phyloP scores from a whole-genome alignment of 2,329 filamentous ascomycete species.

The Cytospora piceae region DNA sequence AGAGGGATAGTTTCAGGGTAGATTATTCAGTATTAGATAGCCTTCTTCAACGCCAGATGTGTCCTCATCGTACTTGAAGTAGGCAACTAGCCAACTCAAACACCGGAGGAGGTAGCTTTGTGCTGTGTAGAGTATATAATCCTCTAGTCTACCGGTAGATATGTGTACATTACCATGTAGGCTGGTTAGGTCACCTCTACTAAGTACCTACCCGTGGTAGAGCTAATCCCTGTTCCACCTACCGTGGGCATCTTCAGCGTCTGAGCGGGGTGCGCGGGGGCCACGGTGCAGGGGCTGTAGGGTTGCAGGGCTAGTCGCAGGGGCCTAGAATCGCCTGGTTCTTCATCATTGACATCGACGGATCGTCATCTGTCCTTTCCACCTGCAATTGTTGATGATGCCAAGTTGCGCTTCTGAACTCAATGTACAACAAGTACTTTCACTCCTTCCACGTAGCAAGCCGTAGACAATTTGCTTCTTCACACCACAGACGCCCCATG shows the following conservation, averaged over 20 bases:
- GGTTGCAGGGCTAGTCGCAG: background rate
- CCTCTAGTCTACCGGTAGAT: no score
- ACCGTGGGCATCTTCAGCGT: background rate
- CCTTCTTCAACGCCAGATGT: background rate
- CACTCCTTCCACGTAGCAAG: background rate
- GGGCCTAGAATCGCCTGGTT: constrained; percentile 7
- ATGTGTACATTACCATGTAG: no score
- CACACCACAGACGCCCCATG: background rate
- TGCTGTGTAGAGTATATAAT: no score
- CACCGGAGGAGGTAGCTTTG: no score
- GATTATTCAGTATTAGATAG: background rate
- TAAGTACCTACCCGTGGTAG: no score
- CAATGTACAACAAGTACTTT: background rate
- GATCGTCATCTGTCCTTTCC: constrained; percentile 28
- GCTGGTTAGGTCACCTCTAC: no score
- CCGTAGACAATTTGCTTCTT: background rate
- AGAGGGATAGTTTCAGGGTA: background rate
- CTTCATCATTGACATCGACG: background rate
- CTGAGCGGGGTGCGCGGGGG: background rate
- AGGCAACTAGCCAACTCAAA: background rate
- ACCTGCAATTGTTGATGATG: background rate
- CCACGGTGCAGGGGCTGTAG: background rate
- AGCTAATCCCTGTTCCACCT: background rate
- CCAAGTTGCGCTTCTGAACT: background rate
- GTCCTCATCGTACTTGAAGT: background rate